Evolutionary conservation across 495 filamentous ascomycete species (phyloP).

Genomic region (Lasiosphaeria ovina): DNA sequence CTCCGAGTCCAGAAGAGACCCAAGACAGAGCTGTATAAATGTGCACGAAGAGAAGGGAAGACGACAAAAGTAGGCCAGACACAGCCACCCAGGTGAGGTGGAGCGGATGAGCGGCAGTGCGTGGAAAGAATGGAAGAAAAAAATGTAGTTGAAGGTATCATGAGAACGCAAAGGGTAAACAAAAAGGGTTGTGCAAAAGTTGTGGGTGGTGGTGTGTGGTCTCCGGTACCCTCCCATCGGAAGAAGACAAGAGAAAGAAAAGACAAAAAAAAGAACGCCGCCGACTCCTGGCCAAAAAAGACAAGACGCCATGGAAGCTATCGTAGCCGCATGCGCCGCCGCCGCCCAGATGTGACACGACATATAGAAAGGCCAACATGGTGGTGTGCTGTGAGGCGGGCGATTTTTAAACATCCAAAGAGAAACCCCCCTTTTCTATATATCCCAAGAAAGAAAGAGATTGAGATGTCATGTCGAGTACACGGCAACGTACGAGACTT

Average conservation of each 20-base stretch:
- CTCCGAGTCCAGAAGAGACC: no score
- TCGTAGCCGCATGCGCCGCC: background rate
- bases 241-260: background rate
- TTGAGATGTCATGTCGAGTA: conserved; percentile 18
- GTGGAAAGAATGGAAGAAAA: no score
- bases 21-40: no score
- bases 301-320: background rate
- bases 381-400: no score
- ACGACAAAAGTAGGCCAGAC: no score
- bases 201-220: background rate
- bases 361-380: no score
- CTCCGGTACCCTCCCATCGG: no score
- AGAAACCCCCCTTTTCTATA: background rate
- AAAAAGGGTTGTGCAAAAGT: background rate
- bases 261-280: background rate
- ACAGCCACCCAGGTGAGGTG: no score
- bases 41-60: no score
- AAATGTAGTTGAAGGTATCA: no score
- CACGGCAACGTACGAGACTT: conserved; percentile 47
- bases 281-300: background rate
- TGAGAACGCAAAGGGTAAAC: background rate
- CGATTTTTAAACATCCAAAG: background rate
- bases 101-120: no score
- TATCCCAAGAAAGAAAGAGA: background rate
- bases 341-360: background rate